Base-by-base conservation (phyloP, 23 red algal species). In the Porphyridium purpureum region DNA sequence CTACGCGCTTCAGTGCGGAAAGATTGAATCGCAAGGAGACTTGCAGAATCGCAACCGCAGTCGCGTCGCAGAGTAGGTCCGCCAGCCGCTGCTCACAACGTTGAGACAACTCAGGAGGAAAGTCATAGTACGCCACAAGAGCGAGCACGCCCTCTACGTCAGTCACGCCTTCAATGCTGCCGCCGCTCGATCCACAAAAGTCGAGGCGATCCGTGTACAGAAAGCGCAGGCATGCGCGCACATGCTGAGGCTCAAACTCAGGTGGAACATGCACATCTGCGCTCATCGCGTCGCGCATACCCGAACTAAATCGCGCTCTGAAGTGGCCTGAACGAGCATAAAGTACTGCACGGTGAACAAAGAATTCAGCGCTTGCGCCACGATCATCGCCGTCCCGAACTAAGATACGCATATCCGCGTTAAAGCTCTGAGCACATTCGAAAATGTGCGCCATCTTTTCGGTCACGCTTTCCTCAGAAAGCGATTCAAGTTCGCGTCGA, bases 171-270 rank as follows among this genome's bases (percentile, higher is more conserved):
- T n/a, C n/a, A n/a, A n/a, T n/a, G n/a, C n/a, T n/a, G n/a, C n/a
- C n/a, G n/a, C n/a, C n/a, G n/a, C n/a, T n/a, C n/a, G n/a, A n/a
- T n/a, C n/a, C n/a, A n/a, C n/a, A n/a, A n/a, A n/a, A n/a, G n/a
- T n/a, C n/a, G n/a, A n/a, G n/a, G n/a, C n/a, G n/a, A n/a, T 44
- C 38, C 11, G 38, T 44, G 38, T 44, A 44, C 38, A 44, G 11
- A 17, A 11, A 44, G 11, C 38, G 38, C 38, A 44, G 38, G 17
- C 38, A 44, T 17, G 11, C 38, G 11, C 11, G 11, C 38, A 44
- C 11, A 17, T 44, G 11, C 17, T 11, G 11, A 11, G 11, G 11
- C 11, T 17, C 17, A 17, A 11, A 44, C 38, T 44, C 38, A 11
- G 11, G 11, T 44, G 38, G 38, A 17, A 17, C 11, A 11, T 11